These are phyloP conservation scores for Suhomyces sp. DNA, from an alignment of 805 yeast genomes.

Conservation along the genomic window DNA sequence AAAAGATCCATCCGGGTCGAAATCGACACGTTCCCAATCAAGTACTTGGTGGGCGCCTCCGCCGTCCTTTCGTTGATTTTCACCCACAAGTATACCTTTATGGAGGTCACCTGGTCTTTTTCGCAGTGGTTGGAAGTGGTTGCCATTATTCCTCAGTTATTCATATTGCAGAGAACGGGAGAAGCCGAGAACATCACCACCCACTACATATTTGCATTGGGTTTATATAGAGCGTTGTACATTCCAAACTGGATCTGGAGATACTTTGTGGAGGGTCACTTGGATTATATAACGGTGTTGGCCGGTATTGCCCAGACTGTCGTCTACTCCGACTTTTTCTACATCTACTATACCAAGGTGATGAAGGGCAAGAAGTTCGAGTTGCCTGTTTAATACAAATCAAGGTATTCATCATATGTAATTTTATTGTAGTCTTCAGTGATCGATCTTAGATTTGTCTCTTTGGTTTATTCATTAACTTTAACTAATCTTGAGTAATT, in stretches of 20 bases:
- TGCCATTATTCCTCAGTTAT: conserved; percentile 90
- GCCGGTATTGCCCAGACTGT: conserved; percentile 86
- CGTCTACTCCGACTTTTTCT: conserved; percentile 93
- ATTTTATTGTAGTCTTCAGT: too few relatives aligned
- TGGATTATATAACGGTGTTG: conserved; percentile 67
- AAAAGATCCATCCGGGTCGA: conserved; percentile 61
- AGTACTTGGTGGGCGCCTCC: conserved; percentile 66
- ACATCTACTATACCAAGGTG: conserved; percentile 77
- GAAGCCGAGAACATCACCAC: conserved; percentile 83
- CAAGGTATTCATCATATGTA: too few relatives aligned
- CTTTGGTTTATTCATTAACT: too few relatives aligned
- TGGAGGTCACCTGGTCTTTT: conserved; percentile 81
- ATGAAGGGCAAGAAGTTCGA: conserved; percentile 74
- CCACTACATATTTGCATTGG: conserved; percentile 92
- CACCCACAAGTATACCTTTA: conserved; percentile 57
- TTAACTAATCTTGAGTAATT: too few relatives aligned
- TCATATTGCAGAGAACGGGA: conserved; percentile 84
- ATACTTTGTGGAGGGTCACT: conserved; percentile 57
- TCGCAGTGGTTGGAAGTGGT: conserved; percentile 90
- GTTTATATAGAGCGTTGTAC: conserved; percentile 83
- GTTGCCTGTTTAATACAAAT: conserved; percentile 51
- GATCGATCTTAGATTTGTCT: too few relatives aligned
- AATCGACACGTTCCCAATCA: conserved; percentile 64
- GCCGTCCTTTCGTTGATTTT: conserved; percentile 54
- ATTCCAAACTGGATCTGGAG: conserved; percentile 96